Conservation (phyloP, 805 yeast species). For the Saccharomycopsis sp. region DNA sequence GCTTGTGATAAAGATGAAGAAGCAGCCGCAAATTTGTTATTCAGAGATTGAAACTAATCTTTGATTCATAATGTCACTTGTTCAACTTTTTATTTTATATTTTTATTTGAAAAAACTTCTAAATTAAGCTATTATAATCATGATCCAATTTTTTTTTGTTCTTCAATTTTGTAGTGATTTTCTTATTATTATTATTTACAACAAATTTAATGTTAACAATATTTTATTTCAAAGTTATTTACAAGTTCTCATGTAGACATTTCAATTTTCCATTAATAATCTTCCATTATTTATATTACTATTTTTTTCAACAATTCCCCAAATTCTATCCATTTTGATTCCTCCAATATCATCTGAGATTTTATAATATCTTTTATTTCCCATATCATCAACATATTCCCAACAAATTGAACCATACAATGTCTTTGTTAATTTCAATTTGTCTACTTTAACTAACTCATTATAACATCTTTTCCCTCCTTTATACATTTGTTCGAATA, state of each 20-base stretch:
- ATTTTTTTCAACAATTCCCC: constrained; percentile 72
- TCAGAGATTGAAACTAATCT: no score
- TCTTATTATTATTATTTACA: no score
- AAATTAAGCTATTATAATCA: no score
- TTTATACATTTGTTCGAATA: constrained; percentile 56
- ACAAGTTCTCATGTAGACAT: not conserved
- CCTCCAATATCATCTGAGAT: constrained; percentile 73
- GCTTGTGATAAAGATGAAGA: constrained; percentile 98
- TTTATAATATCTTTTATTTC: constrained; percentile 28
- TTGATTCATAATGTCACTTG: no score
- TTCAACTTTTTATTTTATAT: no score
- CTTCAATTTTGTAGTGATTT: no score
- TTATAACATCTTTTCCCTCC: constrained; percentile 61
- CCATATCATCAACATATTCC: constrained; percentile 24
- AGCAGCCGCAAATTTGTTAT: constrained; percentile 85
- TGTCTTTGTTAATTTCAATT: constrained; percentile 31
- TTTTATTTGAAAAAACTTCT: no score
- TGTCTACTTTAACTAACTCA: constrained; percentile 42
- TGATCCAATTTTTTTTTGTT: no score
- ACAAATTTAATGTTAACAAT: not conserved
- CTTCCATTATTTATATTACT: constrained; percentile 64
- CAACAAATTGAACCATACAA: constrained; percentile 41
- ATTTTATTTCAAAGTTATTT: not conserved
- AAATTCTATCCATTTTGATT: constrained; percentile 68
- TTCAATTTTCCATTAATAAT: constrained; percentile 3